Evolutionary conservation across 2,329 filamentous ascomycete genomes (phyloP).

Genomic region (Diaporthe sp.): DNA sequence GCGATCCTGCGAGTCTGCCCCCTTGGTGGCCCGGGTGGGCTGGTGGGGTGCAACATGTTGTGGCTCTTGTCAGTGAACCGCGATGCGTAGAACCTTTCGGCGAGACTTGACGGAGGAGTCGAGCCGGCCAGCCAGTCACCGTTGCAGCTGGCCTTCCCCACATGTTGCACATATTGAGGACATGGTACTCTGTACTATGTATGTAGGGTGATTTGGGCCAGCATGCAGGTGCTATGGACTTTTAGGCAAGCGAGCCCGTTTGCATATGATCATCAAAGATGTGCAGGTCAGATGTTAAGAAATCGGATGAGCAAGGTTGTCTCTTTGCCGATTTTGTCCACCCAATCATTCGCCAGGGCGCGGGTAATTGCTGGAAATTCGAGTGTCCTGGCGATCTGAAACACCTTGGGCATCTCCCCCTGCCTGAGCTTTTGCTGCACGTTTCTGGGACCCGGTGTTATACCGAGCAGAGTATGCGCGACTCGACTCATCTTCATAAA

Average conservation of each 20-base stretch:
- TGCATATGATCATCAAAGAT: conserved; percentile 37
- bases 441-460: background rate
- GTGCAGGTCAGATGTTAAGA: conserved; percentile 43
- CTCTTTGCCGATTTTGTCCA: conserved; percentile 27
- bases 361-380: conserved; percentile 32
- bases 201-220: conserved; percentile 20
- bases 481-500: background rate
- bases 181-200: background rate
- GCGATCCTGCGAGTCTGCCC: conserved; percentile 2
- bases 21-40: background rate
- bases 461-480: background rate
- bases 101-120: conserved; percentile 24
- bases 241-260: conserved; percentile 26
- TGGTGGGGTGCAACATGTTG: conserved; percentile 2
- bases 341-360: conserved; percentile 20
- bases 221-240: conserved; percentile 37
- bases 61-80: background rate
- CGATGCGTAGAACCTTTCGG: background rate
- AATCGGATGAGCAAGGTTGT: conserved; percentile 18
- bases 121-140: conserved; percentile 33
- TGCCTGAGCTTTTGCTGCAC: conserved; percentile 13
- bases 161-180: conserved; percentile 19
- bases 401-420: conserved; percentile 8
- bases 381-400: conserved; percentile 28
- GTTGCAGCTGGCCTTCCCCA: conserved; percentile 33